Evolutionary conservation across 352 stramenopile species (phyloP).

Genomic region (Bremia lactucae): DNA sequence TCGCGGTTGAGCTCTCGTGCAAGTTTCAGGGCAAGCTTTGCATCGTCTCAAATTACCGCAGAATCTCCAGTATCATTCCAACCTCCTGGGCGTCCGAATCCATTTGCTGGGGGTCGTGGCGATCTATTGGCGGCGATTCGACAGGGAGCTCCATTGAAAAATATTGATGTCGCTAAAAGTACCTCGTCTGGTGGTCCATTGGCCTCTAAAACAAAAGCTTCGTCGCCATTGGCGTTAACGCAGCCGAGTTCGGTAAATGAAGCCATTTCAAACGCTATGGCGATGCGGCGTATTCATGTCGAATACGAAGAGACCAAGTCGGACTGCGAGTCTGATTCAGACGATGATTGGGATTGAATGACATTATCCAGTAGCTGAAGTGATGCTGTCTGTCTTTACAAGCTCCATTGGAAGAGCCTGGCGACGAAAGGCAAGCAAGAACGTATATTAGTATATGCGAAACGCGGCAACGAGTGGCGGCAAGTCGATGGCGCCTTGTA

Average conservation of each 20-base stretch:
- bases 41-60: conserved; percentile 6
- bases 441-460: conserved; percentile 23
- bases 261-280: conserved; percentile 76
- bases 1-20: conserved; percentile 24
- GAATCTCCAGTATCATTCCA: conserved; percentile 25
- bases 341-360: conserved; percentile 70
- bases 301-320: conserved; percentile 66
- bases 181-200: conserved; percentile 8
- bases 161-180: conserved; percentile 8
- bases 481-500: conserved; percentile 4
- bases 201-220: conserved; percentile 11
- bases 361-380: conserved; percentile 1
- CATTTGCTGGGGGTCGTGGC: conserved; percentile 52
- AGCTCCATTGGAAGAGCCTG: conserved; percentile 24
- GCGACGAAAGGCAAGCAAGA: conserved; percentile 6
- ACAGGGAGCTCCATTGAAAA: conserved; percentile 49
- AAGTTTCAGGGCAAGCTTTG: conserved; percentile 27
- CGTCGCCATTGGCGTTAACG: conserved; percentile 19
- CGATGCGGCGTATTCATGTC: conserved; percentile 62
- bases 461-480: conserved; percentile 4
- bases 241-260: conserved; percentile 59
- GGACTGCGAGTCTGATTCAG: conserved; percentile 52
- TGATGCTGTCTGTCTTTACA: conserved; percentile 3
- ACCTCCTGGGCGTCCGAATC: conserved; percentile 46
- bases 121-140: conserved; percentile 73